Base-by-base conservation (phyloP, 192 early-diverging fungal genomes). In the Borealophlyctis nickersoniae region DNA sequence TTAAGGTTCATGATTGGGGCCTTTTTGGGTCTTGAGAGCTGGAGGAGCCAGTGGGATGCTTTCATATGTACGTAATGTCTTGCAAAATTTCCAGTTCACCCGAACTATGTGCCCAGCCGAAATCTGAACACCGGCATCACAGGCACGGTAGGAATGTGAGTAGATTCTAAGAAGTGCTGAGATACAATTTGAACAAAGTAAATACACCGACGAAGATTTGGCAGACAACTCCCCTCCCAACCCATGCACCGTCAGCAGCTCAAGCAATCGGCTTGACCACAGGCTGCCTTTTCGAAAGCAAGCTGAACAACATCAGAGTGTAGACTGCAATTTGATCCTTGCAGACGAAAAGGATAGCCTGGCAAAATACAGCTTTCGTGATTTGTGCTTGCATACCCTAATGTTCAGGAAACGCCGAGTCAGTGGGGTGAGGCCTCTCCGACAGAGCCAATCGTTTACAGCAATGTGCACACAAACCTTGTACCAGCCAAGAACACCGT, bases 351-450 rank as follows among this genome's bases (percentile, higher is more conserved):
- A 99, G 76, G 62, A 99, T 81, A n/a, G 97, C 95, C 72, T 99
- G 97, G 5, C 92, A 92, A 57, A 99, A 78, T n/a, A 99, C 97
- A n/a, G 94, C 97, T 81, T 99, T 99, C 68, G 88, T 81, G 62
- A 99, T 95, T 80, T 99, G 97, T 9, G 94, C 85, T 76, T 89
- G 85, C 91, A 99, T 95, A 32, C 97, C 97, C 88, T 92, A 60
- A 13, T 48, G 39, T 9, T n/a, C 9, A 48, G n/a, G n/a, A n/a
- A n/a, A n/a, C n/a, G n/a, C n/a, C n/a, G n/a, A n/a, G n/a, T n/a
- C n/a, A n/a, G n/a, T n/a, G n/a, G n/a, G n/a, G n/a, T n/a, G n/a
- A n/a, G n/a, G n/a, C n/a, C n/a, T n/a, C n/a, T n/a, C n/a, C n/a
- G n/a, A n/a, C n/a, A n/a, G n/a, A n/a, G n/a, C n/a, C n/a, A n/a